Evolutionary conservation across 2,329 filamentous ascomycete species (phyloP), one percentile per base, ranked within the genome.

Genomic region (Hortaea sp.): DNA sequence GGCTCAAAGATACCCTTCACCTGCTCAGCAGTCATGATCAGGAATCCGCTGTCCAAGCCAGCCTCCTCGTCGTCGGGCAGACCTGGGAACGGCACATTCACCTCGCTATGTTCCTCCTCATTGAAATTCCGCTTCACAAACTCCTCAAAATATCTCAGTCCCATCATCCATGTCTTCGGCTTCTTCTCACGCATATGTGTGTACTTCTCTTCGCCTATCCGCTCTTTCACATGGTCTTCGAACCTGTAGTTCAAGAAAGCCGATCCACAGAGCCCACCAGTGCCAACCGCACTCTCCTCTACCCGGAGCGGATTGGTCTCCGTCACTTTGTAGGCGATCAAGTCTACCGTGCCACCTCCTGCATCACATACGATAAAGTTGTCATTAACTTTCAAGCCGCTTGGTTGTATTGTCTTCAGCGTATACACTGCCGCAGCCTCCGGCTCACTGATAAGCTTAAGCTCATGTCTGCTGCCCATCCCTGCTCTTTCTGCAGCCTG

Each of bases 91-190:
- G 85, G 85, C 4, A 89, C 77, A 48, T 88, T 88, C 48, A 88
- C 78, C 61, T 89, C 85, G 29, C 45, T 53, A 43, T 56, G 56
- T 42, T 81, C 75, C 52, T 85, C 78, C 58, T 88, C 84, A 41
- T 87, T 83, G 61, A 89, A 90, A 58, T 88, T 88, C 10, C 85
- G 76, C 66, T 90, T 90, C 10, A 90, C 84, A 60, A 87, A 88
- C 60, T 89, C 84, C 57, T 90, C 85, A 63, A 88, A 90, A 59
- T 88, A 88, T 46, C 79, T 77, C 43, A 89, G 69, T 1, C 81
- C 85, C 68, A 72, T 72, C 46, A 69, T 84, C 84, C 85, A 89
- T 1, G 82, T 86, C 65, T 85, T 88, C 3, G 76, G 77, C 64
- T 88, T 88, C 66, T 85, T 85, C 44, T 77, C 64, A 61, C 85